These are phyloP conservation scores for Cornus suecica DNA, from an alignment of 148 eudicot genomes.

Conservation along the genomic window DNA sequence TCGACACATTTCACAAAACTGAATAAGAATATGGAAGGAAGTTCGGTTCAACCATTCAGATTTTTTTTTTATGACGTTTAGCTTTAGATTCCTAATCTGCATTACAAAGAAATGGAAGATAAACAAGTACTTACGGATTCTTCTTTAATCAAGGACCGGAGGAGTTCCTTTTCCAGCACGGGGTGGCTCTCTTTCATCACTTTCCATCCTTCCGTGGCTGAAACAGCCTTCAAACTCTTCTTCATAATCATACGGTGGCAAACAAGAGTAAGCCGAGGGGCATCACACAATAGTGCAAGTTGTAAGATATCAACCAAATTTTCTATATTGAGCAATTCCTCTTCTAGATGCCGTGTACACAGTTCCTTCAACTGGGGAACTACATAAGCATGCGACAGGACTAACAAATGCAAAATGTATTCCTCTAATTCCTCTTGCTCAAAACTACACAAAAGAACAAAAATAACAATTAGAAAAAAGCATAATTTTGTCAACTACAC, in stretches of 20 bases:
- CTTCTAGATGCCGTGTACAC: slow-evolving; percentile 59
- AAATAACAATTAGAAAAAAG: slow-evolving; percentile 15
- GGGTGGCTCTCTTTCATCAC: slow-evolving; percentile 80
- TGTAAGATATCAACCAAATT: slow-evolving; percentile 74
- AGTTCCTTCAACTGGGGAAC: slow-evolving; percentile 70
- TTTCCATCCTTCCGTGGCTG: slow-evolving; percentile 73
- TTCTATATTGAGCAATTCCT: slow-evolving; percentile 49
- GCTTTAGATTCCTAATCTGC: not conserved
- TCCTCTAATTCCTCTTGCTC: slow-evolving; percentile 63
- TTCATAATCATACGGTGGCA: slow-evolving; percentile 65
- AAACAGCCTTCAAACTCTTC: slow-evolving; percentile 50
- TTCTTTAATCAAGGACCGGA: slow-evolving; percentile 32
- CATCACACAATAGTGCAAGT: slow-evolving; percentile 82
- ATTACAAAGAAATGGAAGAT: not conserved
- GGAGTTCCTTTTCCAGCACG: slow-evolving; percentile 54
- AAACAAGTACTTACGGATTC: slow-evolving; percentile 44
- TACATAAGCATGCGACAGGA: slow-evolving; percentile 71
- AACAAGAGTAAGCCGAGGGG: slow-evolving; percentile 71
- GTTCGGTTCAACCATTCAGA: too few species aligned
- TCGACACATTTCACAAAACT: not conserved
- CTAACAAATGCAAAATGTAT: slow-evolving; percentile 58
- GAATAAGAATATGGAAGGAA: not conserved
- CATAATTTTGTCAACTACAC: not conserved
- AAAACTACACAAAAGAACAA: slow-evolving; percentile 39
- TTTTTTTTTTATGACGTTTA: too few species aligned